Evolutionary conservation across 345 rosid species (phyloP).

Genomic region (Bretschneidera sinensis): DNA sequence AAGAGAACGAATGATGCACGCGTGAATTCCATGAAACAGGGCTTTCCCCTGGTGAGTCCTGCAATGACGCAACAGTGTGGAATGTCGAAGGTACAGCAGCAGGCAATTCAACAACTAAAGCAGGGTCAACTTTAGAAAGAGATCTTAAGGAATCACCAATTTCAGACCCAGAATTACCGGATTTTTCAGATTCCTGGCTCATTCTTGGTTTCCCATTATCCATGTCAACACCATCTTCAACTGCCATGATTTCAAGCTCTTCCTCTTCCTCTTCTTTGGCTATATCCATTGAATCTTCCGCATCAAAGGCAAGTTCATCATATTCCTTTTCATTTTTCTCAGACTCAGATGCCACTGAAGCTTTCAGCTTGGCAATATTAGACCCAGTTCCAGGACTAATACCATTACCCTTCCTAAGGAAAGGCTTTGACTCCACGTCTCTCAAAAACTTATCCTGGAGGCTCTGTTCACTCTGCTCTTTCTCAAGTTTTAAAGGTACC

Average conservation of each 20-base stretch:
- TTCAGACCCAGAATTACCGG: constrained; percentile 54
- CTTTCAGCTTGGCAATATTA: constrained; percentile 42
- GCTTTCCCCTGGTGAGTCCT: constrained; percentile 74
- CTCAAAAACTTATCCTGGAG: constrained; percentile 33
- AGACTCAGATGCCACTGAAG: constrained; percentile 46
- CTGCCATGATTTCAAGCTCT: constrained; percentile 44
- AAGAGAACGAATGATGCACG: constrained; percentile 60
- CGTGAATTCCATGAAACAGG: constrained; percentile 73
- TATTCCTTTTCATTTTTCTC: constrained; percentile 40
- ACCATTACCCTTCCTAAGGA: constrained; percentile 46
- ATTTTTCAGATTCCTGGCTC: constrained; percentile 64
- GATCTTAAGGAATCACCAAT: constrained; percentile 52
- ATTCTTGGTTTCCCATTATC: constrained; percentile 52
- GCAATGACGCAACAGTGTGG: constrained; percentile 48
- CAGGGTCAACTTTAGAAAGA: constrained; percentile 55
- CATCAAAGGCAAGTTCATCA: constrained; percentile 44
- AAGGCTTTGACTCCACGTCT: constrained; percentile 36
- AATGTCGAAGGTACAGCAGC: constrained; percentile 44
- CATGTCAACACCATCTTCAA: constrained; percentile 43
- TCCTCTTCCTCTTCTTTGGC: constrained; percentile 50
- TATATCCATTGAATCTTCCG: constrained; percentile 42
- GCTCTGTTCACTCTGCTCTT: constrained; percentile 55
- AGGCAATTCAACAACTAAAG: constrained; percentile 59
- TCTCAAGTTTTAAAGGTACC: constrained; percentile 51
- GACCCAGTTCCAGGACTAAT: constrained; percentile 50